Conservation (phyloP, 768 basidiomycete genomes). For the Lentinus tigrinus region DNA sequence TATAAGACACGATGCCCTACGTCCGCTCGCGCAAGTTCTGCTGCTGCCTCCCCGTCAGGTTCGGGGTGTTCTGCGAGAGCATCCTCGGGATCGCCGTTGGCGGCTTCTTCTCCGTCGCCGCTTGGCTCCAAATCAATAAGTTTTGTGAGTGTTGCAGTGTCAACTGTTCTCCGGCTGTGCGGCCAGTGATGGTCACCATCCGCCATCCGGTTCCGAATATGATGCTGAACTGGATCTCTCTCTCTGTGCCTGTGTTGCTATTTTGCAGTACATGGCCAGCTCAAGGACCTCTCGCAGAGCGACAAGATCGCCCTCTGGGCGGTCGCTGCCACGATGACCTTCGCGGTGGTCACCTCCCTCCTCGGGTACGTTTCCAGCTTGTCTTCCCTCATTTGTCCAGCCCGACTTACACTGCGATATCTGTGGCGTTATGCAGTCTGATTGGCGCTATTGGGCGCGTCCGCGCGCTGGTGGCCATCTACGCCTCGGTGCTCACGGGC, state of each 20-base stretch:
- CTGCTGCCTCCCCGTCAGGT: constrained; percentile 64
- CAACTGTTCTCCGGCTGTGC: neutral
- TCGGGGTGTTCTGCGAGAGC: constrained; percentile 59
- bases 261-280: constrained; percentile 21
- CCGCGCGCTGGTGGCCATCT: constrained; percentile 42
- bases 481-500: constrained; percentile 42
- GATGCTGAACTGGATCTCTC: neutral
- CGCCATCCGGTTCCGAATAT: neutral
- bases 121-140: constrained; percentile 46
- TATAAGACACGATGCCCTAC: constrained; percentile 40
- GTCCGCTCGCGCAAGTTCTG: constrained; percentile 58
- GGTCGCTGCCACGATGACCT: constrained; percentile 45
- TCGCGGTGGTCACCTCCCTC: constrained; percentile 46
- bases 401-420: neutral
- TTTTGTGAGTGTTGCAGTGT: constrained; percentile 36
- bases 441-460: constrained; percentile 45
- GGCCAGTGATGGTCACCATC: neutral
- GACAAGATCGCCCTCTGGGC: constrained; percentile 47
- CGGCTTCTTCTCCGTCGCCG: constrained; percentile 41
- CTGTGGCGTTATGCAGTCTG: constrained; percentile 29
- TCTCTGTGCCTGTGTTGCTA: too few species aligned
- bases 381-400: neutral
- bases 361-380: constrained; percentile 41
- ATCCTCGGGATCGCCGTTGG: constrained; percentile 44
- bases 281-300: constrained; percentile 33